Conservation (phyloP, 2,329 filamentous ascomycete genomes). For the Zymoseptoria passerinii region DNA sequence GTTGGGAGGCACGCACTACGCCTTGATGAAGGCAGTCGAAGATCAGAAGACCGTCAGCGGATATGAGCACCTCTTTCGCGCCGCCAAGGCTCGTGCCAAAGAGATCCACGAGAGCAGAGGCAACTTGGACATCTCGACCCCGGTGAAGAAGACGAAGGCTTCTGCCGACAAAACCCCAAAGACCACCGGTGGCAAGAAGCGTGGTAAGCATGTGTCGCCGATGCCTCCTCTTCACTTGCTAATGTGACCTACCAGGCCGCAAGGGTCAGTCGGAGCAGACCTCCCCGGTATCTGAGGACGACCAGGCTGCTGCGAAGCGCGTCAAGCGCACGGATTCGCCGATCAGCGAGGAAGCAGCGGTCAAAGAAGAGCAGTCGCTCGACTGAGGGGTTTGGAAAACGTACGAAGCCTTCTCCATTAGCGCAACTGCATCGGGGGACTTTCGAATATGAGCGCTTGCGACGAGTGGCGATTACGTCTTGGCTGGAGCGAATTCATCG, state of each 20-base stretch:
- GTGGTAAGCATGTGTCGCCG: neutral
- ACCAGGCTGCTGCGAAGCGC: neutral
- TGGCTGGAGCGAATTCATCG: neutral
- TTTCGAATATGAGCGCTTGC: neutral
- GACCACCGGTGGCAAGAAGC: conserved; percentile 6
- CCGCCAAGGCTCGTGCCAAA: conserved; percentile 22
- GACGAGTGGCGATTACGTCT: neutral
- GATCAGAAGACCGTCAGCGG: conserved; percentile 7
- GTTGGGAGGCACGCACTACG: conserved; percentile 18
- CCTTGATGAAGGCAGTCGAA: conserved; percentile 25
- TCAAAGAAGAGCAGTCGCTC: neutral
- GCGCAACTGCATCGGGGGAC: neutral
- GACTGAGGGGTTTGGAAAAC: neutral
- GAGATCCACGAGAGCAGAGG: conserved; percentile 14
- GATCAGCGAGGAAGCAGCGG: neutral
- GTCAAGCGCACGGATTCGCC: neutral
- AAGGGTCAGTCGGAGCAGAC: neutral
- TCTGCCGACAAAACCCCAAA: neutral
- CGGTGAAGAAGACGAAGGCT: neutral
- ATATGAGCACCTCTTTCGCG: conserved; percentile 25
- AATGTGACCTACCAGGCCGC: neutral
- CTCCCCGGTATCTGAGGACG: neutral
- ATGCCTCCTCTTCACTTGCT: neutral
- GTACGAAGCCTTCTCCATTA: neutral
- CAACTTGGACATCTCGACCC: neutral